Conservation (phyloP, 345 rosid genomes). For the Hypericum perforatum region DNA sequence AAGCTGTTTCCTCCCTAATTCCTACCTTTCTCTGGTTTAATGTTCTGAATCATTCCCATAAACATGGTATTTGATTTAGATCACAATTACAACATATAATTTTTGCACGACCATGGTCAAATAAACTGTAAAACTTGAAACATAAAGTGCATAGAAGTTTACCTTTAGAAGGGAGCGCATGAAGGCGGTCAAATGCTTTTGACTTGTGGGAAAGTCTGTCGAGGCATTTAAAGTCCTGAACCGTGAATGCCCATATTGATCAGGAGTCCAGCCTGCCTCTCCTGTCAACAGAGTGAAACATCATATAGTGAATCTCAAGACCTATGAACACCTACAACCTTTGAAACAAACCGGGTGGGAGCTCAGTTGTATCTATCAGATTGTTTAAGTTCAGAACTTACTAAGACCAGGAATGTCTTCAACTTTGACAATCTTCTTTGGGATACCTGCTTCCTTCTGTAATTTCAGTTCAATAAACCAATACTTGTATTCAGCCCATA, state of each 20-base stretch:
- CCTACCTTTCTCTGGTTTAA: no score
- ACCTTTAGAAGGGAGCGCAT: conserved; percentile 95
- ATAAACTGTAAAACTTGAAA: background rate
- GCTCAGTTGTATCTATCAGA: background rate
- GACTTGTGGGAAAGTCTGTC: conserved; percentile 47
- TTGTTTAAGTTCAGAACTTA: conserved; percentile 35
- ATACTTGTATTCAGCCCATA: conserved; percentile 1
- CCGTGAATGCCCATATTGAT: conserved; percentile 89
- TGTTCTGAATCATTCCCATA: no score
- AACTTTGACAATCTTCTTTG: conserved; percentile 55
- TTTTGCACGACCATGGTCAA: no score
- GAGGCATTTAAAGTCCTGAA: conserved; percentile 50
- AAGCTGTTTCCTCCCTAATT: no score
- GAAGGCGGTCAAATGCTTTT: conserved; percentile 62
- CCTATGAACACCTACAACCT: background rate
- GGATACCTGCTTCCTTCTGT: conserved; percentile 87
- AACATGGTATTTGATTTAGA: no score
- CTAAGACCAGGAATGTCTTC: conserved; percentile 94
- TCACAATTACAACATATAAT: no score
- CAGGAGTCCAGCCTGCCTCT: conserved; percentile 98
- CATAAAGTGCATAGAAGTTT: conserved; percentile 14
- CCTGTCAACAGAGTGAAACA: conserved; percentile 34
- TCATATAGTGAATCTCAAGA: background rate
- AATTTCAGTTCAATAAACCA: conserved; percentile 13
- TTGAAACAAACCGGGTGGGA: background rate